phyloP scores from a whole-genome alignment of 352 stramenopile species.

The Pythium scleroteichum region DNA sequence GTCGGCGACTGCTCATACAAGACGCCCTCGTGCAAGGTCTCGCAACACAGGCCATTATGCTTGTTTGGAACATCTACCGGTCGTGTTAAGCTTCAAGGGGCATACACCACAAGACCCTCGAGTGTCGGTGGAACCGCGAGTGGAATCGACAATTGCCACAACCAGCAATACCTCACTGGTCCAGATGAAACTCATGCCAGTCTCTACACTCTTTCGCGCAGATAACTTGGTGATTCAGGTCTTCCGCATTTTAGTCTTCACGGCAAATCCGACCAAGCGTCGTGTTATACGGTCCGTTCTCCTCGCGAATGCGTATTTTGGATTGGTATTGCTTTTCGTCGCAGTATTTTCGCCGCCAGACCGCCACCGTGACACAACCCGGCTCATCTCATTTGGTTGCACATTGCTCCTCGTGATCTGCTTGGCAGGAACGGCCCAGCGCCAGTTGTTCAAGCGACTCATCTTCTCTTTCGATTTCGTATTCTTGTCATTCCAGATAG shows the following conservation, averaged over 20 bases:
- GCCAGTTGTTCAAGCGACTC: conserved; percentile 14
- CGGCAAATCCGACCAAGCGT: too few relatives aligned
- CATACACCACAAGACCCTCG: too few relatives aligned
- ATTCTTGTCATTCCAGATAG: conserved; percentile 28
- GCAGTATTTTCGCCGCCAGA: neutral
- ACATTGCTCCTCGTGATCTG: neutral
- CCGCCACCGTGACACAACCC: neutral
- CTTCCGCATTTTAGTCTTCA: too few relatives aligned
- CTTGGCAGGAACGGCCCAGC: neutral
- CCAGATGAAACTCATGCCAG: too few relatives aligned
- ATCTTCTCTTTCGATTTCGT: conserved; percentile 22
- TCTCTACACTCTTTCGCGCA: too few relatives aligned
- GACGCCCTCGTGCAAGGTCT: conserved; percentile 5
- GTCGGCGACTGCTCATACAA: neutral
- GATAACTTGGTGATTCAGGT: too few relatives aligned
- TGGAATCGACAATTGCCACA: too few relatives aligned
- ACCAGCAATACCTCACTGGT: too few relatives aligned
- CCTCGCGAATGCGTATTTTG: neutral
- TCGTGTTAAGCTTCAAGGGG: too few relatives aligned
- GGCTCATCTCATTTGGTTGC: neutral
- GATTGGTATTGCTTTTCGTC: neutral
- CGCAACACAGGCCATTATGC: conserved; percentile 8
- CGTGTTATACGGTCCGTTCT: too few relatives aligned
- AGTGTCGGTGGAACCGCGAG: too few relatives aligned
- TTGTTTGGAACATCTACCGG: conserved; percentile 5